A percentile compares a stretch with the other conserved stretches of the same genome.
phyloP scores from a whole-genome alignment of 2,329 filamentous ascomycete genomes.

The Fusarium staphyleae region DNA sequence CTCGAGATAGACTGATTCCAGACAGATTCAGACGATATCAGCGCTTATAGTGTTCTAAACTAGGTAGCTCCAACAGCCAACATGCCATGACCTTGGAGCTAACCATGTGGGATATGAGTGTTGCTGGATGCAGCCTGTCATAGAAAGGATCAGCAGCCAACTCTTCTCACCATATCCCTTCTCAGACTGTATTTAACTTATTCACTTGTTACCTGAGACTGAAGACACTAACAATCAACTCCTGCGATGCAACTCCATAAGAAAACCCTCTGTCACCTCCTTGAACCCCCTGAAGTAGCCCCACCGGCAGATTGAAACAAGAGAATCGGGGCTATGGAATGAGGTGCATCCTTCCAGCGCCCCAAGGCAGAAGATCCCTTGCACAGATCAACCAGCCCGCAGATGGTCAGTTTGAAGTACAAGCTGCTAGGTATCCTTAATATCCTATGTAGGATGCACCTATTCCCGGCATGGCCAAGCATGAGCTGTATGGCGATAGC shows the following conservation, averaged over 20 bases:
- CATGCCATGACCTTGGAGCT: not conserved
- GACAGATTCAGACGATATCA: not conserved
- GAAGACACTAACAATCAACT: not conserved
- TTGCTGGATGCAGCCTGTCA: not conserved
- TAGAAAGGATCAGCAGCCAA: not conserved
- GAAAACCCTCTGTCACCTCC: not conserved
- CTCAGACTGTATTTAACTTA: no score
- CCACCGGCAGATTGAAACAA: slow-evolving; percentile 8
- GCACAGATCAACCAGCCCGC: slow-evolving; percentile 2
- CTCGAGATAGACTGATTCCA: not conserved
- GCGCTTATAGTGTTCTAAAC: not conserved
- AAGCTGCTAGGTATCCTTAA: not conserved
- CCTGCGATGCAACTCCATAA: not conserved
- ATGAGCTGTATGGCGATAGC: no score
- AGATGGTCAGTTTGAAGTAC: not conserved
- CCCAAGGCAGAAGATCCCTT: slow-evolving; percentile 1
- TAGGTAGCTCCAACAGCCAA: slow-evolving; percentile 8
- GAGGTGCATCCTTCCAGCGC: not conserved
- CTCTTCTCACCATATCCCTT: no score
- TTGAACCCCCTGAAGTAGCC: not conserved
- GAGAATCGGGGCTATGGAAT: not conserved
- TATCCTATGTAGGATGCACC: not conserved
- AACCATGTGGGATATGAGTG: not conserved
- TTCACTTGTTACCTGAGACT: no score
- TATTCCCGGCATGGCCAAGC: no score